A percentile compares a stretch with the other conserved stretches of the same genome.
phyloP scores from a whole-genome alignment of 805 yeast genomes.

The Starmerella potacharoeniae region DNA sequence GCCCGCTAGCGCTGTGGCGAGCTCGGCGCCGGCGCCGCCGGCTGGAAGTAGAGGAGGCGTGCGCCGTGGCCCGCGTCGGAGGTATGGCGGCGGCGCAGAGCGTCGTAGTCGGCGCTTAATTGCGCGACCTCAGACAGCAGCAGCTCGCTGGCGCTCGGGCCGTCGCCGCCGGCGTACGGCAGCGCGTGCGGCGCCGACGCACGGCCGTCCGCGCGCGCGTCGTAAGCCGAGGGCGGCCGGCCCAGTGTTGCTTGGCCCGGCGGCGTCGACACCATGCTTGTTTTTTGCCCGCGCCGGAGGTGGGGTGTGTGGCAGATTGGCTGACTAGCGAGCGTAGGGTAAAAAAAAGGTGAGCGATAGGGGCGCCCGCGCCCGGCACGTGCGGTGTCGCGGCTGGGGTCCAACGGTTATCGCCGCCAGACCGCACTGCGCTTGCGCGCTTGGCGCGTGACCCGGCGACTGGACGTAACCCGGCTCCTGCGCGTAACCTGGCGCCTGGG shows the following conservation, averaged over 20 bases:
- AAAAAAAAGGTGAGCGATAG: too few species aligned
- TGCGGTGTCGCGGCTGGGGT: too few species aligned
- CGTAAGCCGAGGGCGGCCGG: neutral
- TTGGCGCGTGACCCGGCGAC: too few species aligned
- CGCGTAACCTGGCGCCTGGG: too few species aligned
- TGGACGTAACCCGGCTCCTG: too few species aligned
- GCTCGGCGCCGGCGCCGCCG: neutral
- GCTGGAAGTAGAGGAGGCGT: neutral
- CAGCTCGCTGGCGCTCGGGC: slow-evolving; percentile 5
- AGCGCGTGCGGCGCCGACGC: neutral
- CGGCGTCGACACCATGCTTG: neutral
- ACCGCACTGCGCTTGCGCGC: too few species aligned
- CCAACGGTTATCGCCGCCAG: too few species aligned
- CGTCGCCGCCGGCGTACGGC: neutral
- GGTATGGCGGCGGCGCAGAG: neutral
- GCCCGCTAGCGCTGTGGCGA: too few species aligned
- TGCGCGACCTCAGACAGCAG: slow-evolving; percentile 15
- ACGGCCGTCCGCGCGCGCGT: neutral
- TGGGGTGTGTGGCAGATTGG: neutral
- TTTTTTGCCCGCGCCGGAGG: neutral
- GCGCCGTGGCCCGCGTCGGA: neutral
- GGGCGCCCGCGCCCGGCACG: too few species aligned
- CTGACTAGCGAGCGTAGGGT: too few species aligned
- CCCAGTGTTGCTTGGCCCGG: neutral
- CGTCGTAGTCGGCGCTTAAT: neutral